phyloP scores from a whole-genome alignment of 768 basidiomycete genomes.

The Imleria badia region DNA sequence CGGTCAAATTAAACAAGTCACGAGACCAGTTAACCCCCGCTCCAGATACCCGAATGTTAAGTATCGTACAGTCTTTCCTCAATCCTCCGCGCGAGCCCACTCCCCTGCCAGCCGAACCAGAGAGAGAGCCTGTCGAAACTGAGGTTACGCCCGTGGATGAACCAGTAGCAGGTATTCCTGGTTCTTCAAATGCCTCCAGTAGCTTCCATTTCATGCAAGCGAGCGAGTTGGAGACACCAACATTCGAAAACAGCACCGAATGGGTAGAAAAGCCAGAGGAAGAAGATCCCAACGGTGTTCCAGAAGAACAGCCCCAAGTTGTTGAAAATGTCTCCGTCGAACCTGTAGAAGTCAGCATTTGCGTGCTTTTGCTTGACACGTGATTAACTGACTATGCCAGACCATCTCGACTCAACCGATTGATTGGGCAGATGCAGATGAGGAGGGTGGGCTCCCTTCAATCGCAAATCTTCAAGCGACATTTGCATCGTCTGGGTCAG shows the following conservation, averaged over 20 bases:
- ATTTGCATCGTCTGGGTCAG: constrained; percentile 72
- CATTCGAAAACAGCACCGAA: constrained; percentile 53
- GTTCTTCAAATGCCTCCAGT: constrained; percentile 39
- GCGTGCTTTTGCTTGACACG: background rate
- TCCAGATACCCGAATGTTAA: constrained; percentile 60
- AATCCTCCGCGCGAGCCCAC: constrained; percentile 42
- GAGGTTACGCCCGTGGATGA: constrained; percentile 29
- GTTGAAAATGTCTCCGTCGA: constrained; percentile 9
- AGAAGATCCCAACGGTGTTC: constrained; percentile 13
- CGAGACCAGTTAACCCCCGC: constrained; percentile 4
- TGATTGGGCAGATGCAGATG: constrained; percentile 78
- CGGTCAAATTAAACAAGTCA: background rate
- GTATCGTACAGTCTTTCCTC: constrained; percentile 53
- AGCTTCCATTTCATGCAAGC: constrained; percentile 82
- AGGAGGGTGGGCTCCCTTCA: constrained; percentile 76
- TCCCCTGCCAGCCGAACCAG: constrained; percentile 35
- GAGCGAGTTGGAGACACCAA: constrained; percentile 65
- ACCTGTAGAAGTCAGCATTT: constrained; percentile 35
- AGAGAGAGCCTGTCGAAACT: constrained; percentile 29
- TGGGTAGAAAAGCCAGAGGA: constrained; percentile 54
- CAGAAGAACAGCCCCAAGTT: constrained; percentile 19
- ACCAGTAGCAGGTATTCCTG: constrained; percentile 43
- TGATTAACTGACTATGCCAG: constrained; percentile 11
- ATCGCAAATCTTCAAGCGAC: constrained; percentile 74
- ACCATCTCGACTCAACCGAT: constrained; percentile 40